phyloP scores from a whole-genome alignment of 352 stramenopile species.

The Phytophthora quininea region DNA sequence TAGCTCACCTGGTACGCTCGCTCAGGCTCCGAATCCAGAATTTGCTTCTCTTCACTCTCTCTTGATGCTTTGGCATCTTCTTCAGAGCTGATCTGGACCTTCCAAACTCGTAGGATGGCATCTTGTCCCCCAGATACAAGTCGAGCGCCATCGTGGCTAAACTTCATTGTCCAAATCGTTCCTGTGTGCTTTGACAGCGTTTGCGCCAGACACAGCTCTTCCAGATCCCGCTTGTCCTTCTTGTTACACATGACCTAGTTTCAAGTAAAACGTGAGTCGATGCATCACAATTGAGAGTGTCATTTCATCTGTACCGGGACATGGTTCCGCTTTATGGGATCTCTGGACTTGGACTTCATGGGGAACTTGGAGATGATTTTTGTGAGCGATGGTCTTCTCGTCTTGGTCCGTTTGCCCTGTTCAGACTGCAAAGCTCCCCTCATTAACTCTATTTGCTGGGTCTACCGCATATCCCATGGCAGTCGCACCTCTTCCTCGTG shows the following conservation, averaged over 20 bases:
- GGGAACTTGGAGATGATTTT: constrained; percentile 77
- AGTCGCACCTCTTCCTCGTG: constrained; percentile 44
- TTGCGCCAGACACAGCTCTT: constrained; percentile 67
- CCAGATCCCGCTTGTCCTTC: constrained; percentile 81
- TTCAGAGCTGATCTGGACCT: constrained; percentile 66
- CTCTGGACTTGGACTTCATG: constrained; percentile 70
- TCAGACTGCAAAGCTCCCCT: neutral
- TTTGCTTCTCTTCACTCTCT: constrained; percentile 55
- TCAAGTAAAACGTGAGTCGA: constrained; percentile 2
- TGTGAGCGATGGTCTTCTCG: constrained; percentile 60
- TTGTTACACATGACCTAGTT: constrained; percentile 64
- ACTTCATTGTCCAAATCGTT: constrained; percentile 92
- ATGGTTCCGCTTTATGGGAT: constrained; percentile 60
- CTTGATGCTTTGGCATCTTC: constrained; percentile 24
- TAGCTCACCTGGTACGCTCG: constrained; percentile 60
- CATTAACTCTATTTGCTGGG: neutral
- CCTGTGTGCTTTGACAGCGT: constrained; percentile 74
- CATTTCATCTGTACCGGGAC: constrained; percentile 43
- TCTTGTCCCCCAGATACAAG: constrained; percentile 86
- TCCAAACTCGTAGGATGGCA: constrained; percentile 79
- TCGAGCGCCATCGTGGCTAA: constrained; percentile 82
- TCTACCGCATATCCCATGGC: neutral
- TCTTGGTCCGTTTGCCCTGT: constrained; percentile 55
- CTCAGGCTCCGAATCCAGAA: constrained; percentile 67
- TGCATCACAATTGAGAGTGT: no score